A percentile compares a stretch with the other conserved stretches of the same genome.
These are phyloP conservation scores for Pleurotus tuber-regium DNA, from an alignment of 768 basidiomycete genomes.

Conservation along the genomic window DNA sequence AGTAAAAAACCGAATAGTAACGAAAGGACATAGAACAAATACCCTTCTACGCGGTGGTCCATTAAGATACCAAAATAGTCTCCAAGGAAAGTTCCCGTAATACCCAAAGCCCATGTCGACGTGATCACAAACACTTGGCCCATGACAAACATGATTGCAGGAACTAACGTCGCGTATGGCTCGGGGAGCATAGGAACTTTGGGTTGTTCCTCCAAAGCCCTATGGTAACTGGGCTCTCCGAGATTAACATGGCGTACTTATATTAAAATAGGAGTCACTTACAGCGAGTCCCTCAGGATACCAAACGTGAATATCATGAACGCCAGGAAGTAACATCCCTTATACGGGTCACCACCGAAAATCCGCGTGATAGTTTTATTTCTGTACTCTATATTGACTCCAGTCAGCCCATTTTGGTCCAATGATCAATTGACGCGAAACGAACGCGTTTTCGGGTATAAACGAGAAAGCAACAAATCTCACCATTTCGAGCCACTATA, in stretches of 20 bases:
- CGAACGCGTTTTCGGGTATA: background rate
- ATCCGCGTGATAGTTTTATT: slow-evolving; percentile 87
- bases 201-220: slow-evolving; percentile 78
- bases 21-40: slow-evolving; percentile 13
- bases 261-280: no score
- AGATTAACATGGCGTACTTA: no score
- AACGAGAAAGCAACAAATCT: slow-evolving; percentile 22
- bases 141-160: slow-evolving; percentile 55
- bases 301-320: slow-evolving; percentile 83
- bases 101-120: slow-evolving; percentile 86
- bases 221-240: slow-evolving; percentile 80
- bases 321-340: slow-evolving; percentile 88
- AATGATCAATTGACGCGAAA: background rate
- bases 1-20: background rate
- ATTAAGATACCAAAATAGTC: slow-evolving; percentile 87
- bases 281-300: slow-evolving; percentile 84
- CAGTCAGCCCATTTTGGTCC: background rate
- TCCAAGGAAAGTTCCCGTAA: slow-evolving; percentile 91
- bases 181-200: slow-evolving; percentile 59
- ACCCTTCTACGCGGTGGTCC: slow-evolving; percentile 86
- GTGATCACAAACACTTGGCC: slow-evolving; percentile 88
- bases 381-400: slow-evolving; percentile 47
- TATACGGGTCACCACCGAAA: slow-evolving; percentile 68
- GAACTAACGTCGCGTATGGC: slow-evolving; percentile 59
- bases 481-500: slow-evolving; percentile 89